These are phyloP conservation scores for Cyclanthera cordifolia DNA, from an alignment of 306 rosid genomes.

Conservation along the genomic window DNA sequence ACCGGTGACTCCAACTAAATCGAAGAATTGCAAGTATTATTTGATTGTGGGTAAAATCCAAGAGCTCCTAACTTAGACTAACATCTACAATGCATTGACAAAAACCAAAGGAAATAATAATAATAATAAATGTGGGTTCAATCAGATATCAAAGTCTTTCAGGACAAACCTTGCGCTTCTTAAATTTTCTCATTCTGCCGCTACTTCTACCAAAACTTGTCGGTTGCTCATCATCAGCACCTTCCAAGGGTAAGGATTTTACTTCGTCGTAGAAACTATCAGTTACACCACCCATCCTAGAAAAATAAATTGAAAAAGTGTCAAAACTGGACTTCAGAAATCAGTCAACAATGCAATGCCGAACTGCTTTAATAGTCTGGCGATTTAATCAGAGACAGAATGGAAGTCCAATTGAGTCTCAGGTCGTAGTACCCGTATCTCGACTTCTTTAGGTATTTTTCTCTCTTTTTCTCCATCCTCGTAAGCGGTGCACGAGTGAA, in stretches of 20 bases:
- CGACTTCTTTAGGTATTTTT: constrained; percentile 56
- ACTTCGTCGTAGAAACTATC: constrained; percentile 73
- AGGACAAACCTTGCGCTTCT: constrained; percentile 57
- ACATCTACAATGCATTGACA: background rate
- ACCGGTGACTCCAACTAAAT: no score
- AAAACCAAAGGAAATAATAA: background rate
- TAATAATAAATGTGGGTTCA: no score
- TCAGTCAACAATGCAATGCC: background rate
- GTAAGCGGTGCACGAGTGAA: constrained; percentile 68
- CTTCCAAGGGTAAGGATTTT: constrained; percentile 51
- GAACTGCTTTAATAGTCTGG: constrained; percentile 2
- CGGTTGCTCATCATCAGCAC: constrained; percentile 28
- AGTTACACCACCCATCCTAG: constrained; percentile 66
- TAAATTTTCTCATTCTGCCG: constrained; percentile 33
- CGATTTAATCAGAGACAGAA: background rate
- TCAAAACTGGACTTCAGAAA: background rate
- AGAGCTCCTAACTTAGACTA: background rate
- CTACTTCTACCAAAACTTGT: constrained; percentile 25
- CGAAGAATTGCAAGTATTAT: no score
- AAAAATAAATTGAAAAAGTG: constrained; percentile 17
- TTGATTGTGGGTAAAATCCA: no score
- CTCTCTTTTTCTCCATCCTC: constrained; percentile 58
- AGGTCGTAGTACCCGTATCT: constrained; percentile 56
- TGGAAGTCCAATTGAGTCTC: no score
- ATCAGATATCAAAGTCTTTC: no score